These are phyloP conservation scores for Rhizoctonia solani DNA, from an alignment of 1,284 basidiomycete genomes.

Conservation along the genomic window DNA sequence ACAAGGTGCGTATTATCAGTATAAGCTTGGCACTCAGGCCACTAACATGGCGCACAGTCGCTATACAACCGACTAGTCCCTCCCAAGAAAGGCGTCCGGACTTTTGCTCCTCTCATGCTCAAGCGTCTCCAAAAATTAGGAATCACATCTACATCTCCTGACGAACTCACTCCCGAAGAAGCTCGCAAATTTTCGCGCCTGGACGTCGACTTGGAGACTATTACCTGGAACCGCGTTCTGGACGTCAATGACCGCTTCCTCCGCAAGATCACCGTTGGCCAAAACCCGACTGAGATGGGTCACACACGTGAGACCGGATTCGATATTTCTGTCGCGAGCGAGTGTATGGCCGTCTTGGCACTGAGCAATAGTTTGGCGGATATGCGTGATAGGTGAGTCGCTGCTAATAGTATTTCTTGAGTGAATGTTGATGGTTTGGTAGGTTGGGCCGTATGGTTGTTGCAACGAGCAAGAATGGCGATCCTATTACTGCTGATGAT, in stretches of 20 bases:
- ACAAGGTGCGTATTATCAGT: slow-evolving; percentile 68
- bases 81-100: slow-evolving; percentile 90
- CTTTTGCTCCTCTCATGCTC: slow-evolving; percentile 96
- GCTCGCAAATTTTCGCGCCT: slow-evolving; percentile 87
- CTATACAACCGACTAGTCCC: slow-evolving; percentile 93
- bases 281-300: slow-evolving; percentile 88
- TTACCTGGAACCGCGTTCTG: slow-evolving; percentile 98
- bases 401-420: background rate
- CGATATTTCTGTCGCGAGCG: slow-evolving; percentile 96
- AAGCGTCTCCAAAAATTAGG: slow-evolving; percentile 94
- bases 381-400: slow-evolving; percentile 73
- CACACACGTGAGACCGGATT: slow-evolving; percentile 89
- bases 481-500: slow-evolving; percentile 95
- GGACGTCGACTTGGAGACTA: slow-evolving; percentile 88
- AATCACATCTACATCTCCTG: slow-evolving; percentile 92
- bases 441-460: slow-evolving; percentile 93
- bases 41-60: slow-evolving; percentile 50
- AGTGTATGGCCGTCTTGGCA: slow-evolving; percentile 98
- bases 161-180: slow-evolving; percentile 92
- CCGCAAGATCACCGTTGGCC: slow-evolving; percentile 91
- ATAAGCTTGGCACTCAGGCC: background rate
- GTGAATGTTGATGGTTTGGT: slow-evolving; percentile 2
- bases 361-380: slow-evolving; percentile 86
- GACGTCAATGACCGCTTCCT: slow-evolving; percentile 98
- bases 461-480: slow-evolving; percentile 89